Conservation (phyloP, 2,329 filamentous ascomycete species). For the Alternaria postmessia region DNA sequence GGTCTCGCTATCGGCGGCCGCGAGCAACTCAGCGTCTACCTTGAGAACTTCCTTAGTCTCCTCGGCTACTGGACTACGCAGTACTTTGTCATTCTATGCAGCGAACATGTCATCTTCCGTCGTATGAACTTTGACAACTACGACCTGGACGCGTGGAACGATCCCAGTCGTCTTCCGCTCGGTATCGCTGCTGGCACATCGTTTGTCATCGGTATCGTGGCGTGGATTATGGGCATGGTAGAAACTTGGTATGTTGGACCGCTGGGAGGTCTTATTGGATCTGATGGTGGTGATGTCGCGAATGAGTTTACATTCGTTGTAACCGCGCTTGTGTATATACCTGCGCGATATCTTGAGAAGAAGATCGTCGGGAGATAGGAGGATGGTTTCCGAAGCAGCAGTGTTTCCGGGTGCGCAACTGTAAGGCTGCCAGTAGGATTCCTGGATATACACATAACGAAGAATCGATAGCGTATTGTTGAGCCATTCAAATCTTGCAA, state of each 20-base stretch:
- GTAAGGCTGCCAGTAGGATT: background rate
- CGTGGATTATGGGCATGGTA: slow-evolving; percentile 66
- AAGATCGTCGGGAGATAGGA: slow-evolving; percentile 32
- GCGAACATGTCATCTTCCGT: slow-evolving; percentile 57
- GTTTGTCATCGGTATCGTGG: slow-evolving; percentile 51
- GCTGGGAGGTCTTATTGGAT: slow-evolving; percentile 37
- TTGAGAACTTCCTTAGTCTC: slow-evolving; percentile 57
- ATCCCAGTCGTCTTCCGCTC: slow-evolving; percentile 52
- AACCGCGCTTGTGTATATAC: slow-evolving; percentile 40
- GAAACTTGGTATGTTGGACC: slow-evolving; percentile 64
- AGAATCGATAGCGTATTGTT: background rate
- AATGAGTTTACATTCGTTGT: slow-evolving; percentile 39
- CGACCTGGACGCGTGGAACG: slow-evolving; percentile 57
- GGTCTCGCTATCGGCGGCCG: slow-evolving; percentile 56
- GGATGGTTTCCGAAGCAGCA: background rate
- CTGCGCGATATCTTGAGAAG: slow-evolving; percentile 38
- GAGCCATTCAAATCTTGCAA: background rate
- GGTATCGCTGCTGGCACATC: slow-evolving; percentile 53
- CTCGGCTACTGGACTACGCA: slow-evolving; percentile 59
- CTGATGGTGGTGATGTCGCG: slow-evolving; percentile 38
- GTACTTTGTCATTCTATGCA: slow-evolving; percentile 57
- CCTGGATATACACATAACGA: too few species aligned
- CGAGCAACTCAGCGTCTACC: slow-evolving; percentile 52
- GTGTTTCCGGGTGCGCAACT: background rate
- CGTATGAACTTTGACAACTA: slow-evolving; percentile 60